These are phyloP conservation scores for Alopecurus myosuroides DNA, from an alignment of 176 grass and related monocot genomes.

Conservation along the genomic window DNA sequence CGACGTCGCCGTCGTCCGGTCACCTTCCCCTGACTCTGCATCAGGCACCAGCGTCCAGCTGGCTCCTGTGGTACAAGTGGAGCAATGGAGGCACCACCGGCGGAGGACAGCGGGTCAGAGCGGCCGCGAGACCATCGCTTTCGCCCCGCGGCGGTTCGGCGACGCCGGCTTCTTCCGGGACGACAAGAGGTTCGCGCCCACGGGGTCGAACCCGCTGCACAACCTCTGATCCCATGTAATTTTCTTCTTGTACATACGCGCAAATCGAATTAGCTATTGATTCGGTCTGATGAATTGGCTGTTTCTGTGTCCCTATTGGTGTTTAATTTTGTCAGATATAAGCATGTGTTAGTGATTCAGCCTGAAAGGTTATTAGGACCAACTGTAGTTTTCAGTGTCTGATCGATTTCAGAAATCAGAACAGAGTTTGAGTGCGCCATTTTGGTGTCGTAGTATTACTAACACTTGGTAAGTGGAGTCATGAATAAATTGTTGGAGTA, in stretches of 20 bases:
- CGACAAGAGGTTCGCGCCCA: conserved; percentile 69
- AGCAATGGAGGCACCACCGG: neutral
- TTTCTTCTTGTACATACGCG: conserved; percentile 1
- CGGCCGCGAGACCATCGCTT: neutral
- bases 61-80: neutral
- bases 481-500: neutral
- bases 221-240: conserved; percentile 36
- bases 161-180: conserved; percentile 28
- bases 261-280: neutral
- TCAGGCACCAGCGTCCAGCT: neutral
- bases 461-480: neutral
- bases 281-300: neutral
- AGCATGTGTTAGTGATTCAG: neutral
- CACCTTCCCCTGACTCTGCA: neutral
- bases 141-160: conserved; percentile 29
- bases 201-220: conserved; percentile 72
- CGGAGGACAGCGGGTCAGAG: neutral
- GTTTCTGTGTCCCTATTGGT: neutral
- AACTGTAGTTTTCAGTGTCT: neutral
- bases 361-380: neutral
- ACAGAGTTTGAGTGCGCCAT: neutral
- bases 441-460: neutral
- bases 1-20: neutral
- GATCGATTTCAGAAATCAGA: neutral
- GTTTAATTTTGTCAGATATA: neutral